A percentile compares a stretch with the other conserved stretches of the same genome.
Conservation (phyloP, 2,329 filamentous ascomycete genomes). For the Trichoderma arundinaceum region DNA sequence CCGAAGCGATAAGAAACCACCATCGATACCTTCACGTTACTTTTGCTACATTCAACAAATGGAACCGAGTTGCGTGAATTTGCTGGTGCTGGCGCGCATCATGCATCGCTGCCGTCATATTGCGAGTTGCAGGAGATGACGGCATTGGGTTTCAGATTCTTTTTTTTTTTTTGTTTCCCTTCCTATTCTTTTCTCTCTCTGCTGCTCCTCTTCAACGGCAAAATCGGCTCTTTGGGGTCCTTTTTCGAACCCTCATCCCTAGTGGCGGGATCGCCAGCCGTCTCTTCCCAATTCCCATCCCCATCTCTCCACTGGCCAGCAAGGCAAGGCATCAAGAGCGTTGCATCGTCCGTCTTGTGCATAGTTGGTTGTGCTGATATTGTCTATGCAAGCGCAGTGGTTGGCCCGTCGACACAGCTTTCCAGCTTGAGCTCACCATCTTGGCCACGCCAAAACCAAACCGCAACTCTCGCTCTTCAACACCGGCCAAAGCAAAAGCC, state of each 20-base stretch:
- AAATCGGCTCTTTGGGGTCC: constrained; percentile 24
- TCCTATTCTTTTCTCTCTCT: neutral
- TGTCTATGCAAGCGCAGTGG: neutral
- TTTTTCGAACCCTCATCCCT: neutral
- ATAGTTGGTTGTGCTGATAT: neutral
- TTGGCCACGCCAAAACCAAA: no score
- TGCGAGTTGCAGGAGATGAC: neutral
- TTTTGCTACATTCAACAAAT: neutral
- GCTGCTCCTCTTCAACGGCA: constrained; percentile 20
- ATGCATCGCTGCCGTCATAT: neutral
- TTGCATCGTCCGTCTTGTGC: constrained; percentile 15
- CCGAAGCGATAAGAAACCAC: no score
- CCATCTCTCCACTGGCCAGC: constrained; percentile 17
- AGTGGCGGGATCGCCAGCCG: constrained; percentile 25
- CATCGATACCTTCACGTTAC: no score
- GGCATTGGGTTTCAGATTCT: neutral
- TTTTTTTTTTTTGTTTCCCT: neutral
- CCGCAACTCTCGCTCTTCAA: no score
- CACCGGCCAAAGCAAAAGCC: no score
- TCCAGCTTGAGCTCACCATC: no score
- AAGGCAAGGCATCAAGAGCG: neutral
- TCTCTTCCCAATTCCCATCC: neutral
- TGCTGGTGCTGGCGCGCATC: no score
- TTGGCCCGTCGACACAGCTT: no score
- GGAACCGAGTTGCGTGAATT: neutral